A percentile compares a stretch with the other conserved stretches of the same genome.
Conservation (phyloP, 352 stramenopile genomes). For the Globisporangium paddicum region DNA sequence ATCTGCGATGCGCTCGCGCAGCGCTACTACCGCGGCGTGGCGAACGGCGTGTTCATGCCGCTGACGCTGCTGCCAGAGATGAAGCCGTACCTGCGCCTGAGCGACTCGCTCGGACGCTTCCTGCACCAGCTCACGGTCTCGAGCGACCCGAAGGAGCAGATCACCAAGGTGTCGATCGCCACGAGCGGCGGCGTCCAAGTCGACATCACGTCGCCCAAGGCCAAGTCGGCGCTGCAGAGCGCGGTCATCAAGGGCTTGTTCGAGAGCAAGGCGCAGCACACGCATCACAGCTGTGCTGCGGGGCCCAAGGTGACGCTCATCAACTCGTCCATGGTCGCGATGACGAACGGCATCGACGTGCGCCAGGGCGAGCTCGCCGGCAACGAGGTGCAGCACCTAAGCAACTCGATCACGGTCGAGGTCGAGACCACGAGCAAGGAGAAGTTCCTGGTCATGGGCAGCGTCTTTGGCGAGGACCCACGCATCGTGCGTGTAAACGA, state of each 20-base stretch:
- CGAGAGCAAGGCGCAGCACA: constrained; percentile 40
- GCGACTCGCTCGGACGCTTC: constrained; percentile 68
- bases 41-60: constrained; percentile 83
- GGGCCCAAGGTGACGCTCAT: constrained; percentile 41
- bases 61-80: constrained; percentile 74
- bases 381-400: constrained; percentile 52
- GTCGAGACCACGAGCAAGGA: constrained; percentile 60
- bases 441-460: constrained; percentile 62
- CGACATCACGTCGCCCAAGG: constrained; percentile 75
- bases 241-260: constrained; percentile 74
- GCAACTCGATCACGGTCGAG: constrained; percentile 73
- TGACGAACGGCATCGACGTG: constrained; percentile 75
- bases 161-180: constrained; percentile 61
- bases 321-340: constrained; percentile 65
- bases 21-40: constrained; percentile 71
- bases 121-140: constrained; percentile 63
- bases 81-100: constrained; percentile 72
- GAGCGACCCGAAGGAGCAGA: constrained; percentile 52
- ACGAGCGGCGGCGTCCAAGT: constrained; percentile 59
- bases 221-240: constrained; percentile 66
- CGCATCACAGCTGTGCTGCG: constrained; percentile 1
- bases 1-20: constrained; percentile 63
- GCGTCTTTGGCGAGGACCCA: constrained; percentile 79
- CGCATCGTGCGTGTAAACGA: constrained; percentile 77
- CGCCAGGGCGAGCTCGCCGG: constrained; percentile 54